Evolutionary conservation across 352 stramenopile genomes (phyloP).

Genomic region (Globisporangium polare): DNA sequence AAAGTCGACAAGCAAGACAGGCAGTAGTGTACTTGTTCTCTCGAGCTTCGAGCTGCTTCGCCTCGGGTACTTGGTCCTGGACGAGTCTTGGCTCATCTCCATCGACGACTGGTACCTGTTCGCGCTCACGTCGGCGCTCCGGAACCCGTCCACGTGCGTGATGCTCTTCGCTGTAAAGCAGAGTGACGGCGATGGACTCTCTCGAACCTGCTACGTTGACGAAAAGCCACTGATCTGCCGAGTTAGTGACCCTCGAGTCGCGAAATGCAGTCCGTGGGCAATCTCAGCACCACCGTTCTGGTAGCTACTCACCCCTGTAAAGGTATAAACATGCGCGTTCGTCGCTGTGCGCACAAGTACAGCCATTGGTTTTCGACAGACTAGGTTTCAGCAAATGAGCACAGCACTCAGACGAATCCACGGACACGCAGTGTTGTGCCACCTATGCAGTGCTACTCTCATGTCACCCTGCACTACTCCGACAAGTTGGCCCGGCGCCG

Average conservation of each 20-base stretch:
- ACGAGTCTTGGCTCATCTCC: neutral
- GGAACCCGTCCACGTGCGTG: neutral
- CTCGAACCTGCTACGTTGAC: neutral
- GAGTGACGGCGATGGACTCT: neutral
- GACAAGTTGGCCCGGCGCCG: no score
- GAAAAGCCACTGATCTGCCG: neutral
- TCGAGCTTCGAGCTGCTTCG: conserved; percentile 25
- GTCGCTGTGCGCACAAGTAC: no score
- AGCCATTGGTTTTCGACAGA: no score
- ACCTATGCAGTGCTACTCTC: no score
- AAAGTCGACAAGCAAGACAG: neutral
- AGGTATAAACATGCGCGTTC: neutral
- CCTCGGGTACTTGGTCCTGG: conserved; percentile 5
- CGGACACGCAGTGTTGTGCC: no score
- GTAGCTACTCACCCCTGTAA: neutral
- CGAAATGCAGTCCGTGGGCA: neutral
- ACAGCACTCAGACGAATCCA: no score
- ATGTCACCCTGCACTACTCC: no score
- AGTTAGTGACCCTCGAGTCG: neutral
- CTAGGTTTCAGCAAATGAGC: no score
- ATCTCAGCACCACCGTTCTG: neutral
- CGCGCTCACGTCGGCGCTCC: neutral
- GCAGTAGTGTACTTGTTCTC: neutral
- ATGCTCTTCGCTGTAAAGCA: neutral
- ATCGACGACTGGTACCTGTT: neutral